Conservation (phyloP, 257 asterid species). For the Apocynum venetum region DNA sequence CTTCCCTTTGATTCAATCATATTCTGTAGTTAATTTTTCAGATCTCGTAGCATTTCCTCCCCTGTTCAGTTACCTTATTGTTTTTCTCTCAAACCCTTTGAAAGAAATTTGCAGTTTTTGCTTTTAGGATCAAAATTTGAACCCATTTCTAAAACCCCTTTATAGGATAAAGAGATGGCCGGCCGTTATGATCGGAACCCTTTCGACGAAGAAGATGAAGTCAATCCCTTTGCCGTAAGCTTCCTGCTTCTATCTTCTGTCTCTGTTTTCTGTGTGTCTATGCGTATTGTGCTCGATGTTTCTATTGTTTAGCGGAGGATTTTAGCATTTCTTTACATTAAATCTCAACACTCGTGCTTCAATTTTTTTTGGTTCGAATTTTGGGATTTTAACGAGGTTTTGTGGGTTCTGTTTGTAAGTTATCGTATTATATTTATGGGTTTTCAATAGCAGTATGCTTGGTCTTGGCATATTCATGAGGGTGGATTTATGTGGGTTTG, state of each 20-base stretch:
- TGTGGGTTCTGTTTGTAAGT: background rate
- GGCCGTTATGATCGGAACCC: conserved; percentile 31
- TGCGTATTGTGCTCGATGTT: conserved; percentile 9
- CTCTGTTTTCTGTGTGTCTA: background rate
- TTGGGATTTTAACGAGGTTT: background rate
- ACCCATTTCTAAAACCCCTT: background rate
- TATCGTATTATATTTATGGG: background rate
- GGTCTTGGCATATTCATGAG: background rate
- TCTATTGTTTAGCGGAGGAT: background rate
- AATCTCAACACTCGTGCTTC: background rate
- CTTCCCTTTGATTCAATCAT: background rate
- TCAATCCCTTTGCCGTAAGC: conserved; percentile 33
- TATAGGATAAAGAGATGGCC: conserved; percentile 18
- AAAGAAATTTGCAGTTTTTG: background rate
- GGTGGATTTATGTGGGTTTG: conserved; percentile 1
- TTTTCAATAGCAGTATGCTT: background rate
- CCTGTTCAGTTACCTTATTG: background rate
- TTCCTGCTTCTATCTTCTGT: background rate
- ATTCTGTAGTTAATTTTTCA: background rate
- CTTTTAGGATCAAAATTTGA: background rate
- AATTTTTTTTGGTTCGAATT: background rate
- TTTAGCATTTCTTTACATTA: background rate
- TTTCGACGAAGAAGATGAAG: conserved; percentile 38
- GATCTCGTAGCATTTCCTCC: conserved; percentile 13
- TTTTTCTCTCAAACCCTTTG: background rate